Base-by-base conservation (phyloP, 148 eudicot genomes). In the Selenicereus undatus region DNA sequence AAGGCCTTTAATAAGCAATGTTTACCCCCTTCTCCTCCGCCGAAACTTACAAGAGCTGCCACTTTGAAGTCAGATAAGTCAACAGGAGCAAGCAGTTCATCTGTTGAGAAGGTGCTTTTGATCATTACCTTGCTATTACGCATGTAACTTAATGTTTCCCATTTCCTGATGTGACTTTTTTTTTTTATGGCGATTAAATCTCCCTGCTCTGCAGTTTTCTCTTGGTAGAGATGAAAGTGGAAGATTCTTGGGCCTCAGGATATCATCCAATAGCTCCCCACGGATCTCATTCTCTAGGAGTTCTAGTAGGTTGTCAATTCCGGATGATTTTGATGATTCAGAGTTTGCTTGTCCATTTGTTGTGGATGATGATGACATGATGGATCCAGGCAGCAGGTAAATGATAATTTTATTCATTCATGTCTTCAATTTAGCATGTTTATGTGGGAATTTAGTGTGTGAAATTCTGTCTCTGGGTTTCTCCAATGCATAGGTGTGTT, bases 271-370 rank as follows among this genome's bases (percentile, higher is more conserved):
- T 71, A 87, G 88, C 87, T 94, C 97, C 13, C 94, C 93, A 35
- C 89, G 72, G 74, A 88, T 87, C 73, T 90, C 97, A 22, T 84
- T 86, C 39, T 91, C 98, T 58, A 88, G 95, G 88, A 91, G 93
- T 88, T 93, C 97, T 35, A 89, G 97, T 81, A 86, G 90, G 86
- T 78, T 88, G 73, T 95, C 95, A 14, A 86, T 90, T 76, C 91
- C 83, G 75, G 94, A 91, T 87, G 95, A 88, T 86, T 91, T 83
- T 83, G 96, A 90, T 82, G 95, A 93, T 83, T 79, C 89, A 45
- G 97, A 93, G 81, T 93, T 89, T 79, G 89, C 91, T 86, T 93
- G 98, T 70, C 94, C 91, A 43, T 95, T 95, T 88, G 88, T 87
- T 79, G 91, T 90, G 60, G 93, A 93, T 77, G 90, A 89, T 76